phyloP scores from a whole-genome alignment of 140 eudicot genomes.

The Cichorium intybus region DNA sequence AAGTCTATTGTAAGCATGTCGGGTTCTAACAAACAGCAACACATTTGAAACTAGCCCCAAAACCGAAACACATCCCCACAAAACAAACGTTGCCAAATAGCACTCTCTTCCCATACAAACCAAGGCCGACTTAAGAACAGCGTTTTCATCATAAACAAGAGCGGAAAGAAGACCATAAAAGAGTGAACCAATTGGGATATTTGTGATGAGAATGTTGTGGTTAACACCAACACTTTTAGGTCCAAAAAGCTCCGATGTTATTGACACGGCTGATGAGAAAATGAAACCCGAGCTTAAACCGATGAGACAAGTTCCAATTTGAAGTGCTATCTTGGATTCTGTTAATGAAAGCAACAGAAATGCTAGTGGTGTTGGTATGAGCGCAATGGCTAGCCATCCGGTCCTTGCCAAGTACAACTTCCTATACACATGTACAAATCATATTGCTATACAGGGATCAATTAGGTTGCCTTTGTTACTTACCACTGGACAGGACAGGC shows the following conservation, averaged over 20 bases:
- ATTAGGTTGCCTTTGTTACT: too few species aligned
- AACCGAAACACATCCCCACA: constrained; percentile 64
- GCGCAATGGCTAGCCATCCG: constrained; percentile 81
- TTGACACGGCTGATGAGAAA: constrained; percentile 74
- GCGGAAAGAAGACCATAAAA: constrained; percentile 69
- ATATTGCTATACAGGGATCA: constrained; percentile 1
- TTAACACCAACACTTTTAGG: constrained; percentile 63
- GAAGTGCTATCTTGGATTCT: constrained; percentile 43
- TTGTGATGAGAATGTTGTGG: constrained; percentile 84
- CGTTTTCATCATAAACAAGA: constrained; percentile 49
- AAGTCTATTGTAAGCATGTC: constrained; percentile 48
- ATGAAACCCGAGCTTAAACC: constrained; percentile 79
- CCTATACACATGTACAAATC: constrained; percentile 41
- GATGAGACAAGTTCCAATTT: constrained; percentile 55
- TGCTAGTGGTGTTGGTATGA: constrained; percentile 72
- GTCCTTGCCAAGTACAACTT: constrained; percentile 77
- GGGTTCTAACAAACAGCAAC: constrained; percentile 60
- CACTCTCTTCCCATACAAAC: constrained; percentile 73
- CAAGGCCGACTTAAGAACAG: constrained; percentile 2
- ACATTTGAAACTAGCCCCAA: constrained; percentile 49
- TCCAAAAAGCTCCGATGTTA: constrained; percentile 85
- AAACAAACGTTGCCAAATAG: constrained; percentile 60
- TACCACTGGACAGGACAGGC: not conserved
- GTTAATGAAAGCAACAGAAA: constrained; percentile 64
- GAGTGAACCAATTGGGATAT: constrained; percentile 76